Conservation (phyloP, 371 early-diverging fungal genomes). For the Mortierella sp. region DNA sequence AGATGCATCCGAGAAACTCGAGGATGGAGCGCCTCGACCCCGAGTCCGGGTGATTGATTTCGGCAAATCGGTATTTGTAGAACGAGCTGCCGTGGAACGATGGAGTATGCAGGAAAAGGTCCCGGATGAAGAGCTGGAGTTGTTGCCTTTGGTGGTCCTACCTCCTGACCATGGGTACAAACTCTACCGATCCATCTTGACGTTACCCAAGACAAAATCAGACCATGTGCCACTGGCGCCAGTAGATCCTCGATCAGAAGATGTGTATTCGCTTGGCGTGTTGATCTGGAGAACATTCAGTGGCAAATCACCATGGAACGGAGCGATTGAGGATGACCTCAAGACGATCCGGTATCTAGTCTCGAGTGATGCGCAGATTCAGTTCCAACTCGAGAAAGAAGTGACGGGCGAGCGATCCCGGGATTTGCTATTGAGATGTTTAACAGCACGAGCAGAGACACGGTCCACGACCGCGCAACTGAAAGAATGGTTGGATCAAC, state of each 20-base stretch:
- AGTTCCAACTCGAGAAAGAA: conserved; percentile 59
- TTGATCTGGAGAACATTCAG: conserved; percentile 73
- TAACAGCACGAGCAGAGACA: conserved; percentile 59
- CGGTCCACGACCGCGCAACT: conserved; percentile 54
- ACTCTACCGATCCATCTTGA: conserved; percentile 68
- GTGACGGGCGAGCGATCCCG: conserved; percentile 60
- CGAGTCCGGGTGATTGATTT: conserved; percentile 69
- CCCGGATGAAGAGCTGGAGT: conserved; percentile 56
- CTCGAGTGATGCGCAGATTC: conserved; percentile 58
- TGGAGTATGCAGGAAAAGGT: conserved; percentile 64
- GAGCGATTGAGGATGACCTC: conserved; percentile 68
- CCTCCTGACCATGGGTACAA: conserved; percentile 69
- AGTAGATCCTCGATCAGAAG: conserved; percentile 67
- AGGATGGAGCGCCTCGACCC: conserved; percentile 60
- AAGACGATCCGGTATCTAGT: conserved; percentile 66
- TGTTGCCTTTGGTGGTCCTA: conserved; percentile 60
- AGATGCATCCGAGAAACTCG: conserved; percentile 53
- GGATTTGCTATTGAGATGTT: conserved; percentile 56
- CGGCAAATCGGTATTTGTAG: conserved; percentile 66
- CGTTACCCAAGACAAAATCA: conserved; percentile 61
- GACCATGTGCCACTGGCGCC: conserved; percentile 59
- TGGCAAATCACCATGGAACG: conserved; percentile 73
- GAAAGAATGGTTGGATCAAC: conserved; percentile 57
- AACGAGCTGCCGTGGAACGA: conserved; percentile 52
- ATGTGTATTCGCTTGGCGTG: conserved; percentile 72